Evolutionary conservation across 441 rosid genomes (phyloP).

Genomic region (Corymbia citriodora): DNA sequence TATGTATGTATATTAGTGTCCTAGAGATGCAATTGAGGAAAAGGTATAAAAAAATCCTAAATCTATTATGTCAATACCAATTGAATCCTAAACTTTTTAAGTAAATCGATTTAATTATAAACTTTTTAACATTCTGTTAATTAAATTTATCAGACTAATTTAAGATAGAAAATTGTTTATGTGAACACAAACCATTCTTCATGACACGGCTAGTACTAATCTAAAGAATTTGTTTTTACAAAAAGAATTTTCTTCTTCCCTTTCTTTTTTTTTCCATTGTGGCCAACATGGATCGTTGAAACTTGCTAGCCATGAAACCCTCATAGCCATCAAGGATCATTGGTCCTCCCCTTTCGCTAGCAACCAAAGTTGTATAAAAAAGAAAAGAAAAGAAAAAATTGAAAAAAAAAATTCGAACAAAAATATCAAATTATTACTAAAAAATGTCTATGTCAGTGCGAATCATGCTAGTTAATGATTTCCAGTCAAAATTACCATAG

Average conservation of each 20-base stretch:
- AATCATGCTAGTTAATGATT: rapidly evolving
- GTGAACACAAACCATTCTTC: rapidly evolving
- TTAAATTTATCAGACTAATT: no score
- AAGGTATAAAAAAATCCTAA: no score
- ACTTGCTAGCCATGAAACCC: not conserved
- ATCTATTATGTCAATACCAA: no score
- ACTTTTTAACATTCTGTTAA: rapidly evolving
- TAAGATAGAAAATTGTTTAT: rapidly evolving
- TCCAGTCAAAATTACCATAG: rapidly evolving
- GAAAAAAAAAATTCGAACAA: no score
- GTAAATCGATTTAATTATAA: no score
- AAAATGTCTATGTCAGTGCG: rapidly evolving
- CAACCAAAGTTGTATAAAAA: not conserved
- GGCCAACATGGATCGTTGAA: not conserved
- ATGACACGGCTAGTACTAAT: not conserved
- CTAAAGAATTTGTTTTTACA: no score
- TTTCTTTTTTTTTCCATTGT: no score
- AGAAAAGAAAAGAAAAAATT: no score
- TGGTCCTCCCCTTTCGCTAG: not conserved
- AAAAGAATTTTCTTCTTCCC: no score
- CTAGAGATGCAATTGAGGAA: not conserved
- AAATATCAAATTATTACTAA: no score
- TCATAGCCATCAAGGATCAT: not conserved
- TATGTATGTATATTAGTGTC: not conserved
- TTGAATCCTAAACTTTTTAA: no score